Conservation (phyloP, 2,329 filamentous ascomycete species). For the Chrysosporium queenslandicum region DNA sequence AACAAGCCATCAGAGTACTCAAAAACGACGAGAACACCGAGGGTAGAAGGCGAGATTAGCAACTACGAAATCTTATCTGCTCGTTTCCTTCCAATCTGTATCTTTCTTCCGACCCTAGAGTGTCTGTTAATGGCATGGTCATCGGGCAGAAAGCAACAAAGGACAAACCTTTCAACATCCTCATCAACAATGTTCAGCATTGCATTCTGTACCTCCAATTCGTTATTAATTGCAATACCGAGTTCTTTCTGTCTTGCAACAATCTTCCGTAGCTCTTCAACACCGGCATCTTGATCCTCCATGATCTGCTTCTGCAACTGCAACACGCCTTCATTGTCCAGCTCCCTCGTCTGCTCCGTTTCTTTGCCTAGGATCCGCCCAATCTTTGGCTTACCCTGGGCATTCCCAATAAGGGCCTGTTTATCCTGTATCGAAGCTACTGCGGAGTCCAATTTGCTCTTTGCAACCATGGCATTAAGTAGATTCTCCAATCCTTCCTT, state of each 20-base stretch:
- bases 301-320: conserved; percentile 55
- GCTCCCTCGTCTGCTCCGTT: conserved; percentile 51
- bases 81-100: conserved; percentile 40
- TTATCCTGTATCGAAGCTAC: conserved; percentile 41
- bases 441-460: conserved; percentile 37
- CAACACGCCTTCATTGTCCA: conserved; percentile 55
- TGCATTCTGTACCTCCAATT: conserved; percentile 52
- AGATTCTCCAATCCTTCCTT: conserved; percentile 52
- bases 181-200: conserved; percentile 50
- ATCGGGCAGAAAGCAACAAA: conserved; percentile 13
- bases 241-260: conserved; percentile 52
- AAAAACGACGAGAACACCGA: background rate
- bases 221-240: conserved; percentile 53
- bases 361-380: conserved; percentile 46
- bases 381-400: conserved; percentile 26
- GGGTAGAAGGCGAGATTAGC: background rate
- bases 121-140: background rate
- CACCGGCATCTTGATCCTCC: conserved; percentile 50
- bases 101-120: conserved; percentile 35
- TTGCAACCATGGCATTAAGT: conserved; percentile 48
- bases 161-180: conserved; percentile 43
- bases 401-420: conserved; percentile 32
- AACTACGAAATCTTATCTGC: conserved; percentile 38
- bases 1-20: background rate
- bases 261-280: conserved; percentile 49